These are phyloP conservation scores for Colletotrichum orchidophilum DNA, from an alignment of 2,329 filamentous ascomycete genomes.

Conservation along the genomic window DNA sequence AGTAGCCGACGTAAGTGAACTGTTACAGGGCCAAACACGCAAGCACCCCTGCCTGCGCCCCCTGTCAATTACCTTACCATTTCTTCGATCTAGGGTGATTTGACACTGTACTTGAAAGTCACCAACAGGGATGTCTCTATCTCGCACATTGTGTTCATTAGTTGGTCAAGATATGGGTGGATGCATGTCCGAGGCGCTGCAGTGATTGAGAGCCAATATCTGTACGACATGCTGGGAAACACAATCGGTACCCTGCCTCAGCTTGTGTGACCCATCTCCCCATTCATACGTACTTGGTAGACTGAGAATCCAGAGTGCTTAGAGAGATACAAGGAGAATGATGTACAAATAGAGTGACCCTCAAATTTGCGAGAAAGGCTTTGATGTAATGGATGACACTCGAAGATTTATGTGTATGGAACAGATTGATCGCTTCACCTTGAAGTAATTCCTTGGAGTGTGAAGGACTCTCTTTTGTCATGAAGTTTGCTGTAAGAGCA, in stretches of 20 bases:
- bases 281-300: not conserved
- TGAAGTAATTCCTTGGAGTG: not conserved
- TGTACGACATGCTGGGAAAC: not conserved
- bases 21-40: not conserved
- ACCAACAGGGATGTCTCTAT: not conserved
- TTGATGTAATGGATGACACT: not conserved
- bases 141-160: not conserved
- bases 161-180: not conserved
- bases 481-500: not conserved
- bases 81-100: not conserved
- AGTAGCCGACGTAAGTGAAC: not conserved
- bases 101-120: not conserved
- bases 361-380: not conserved
- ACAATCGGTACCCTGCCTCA: constrained; percentile 5
- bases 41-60: not conserved
- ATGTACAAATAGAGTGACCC: not conserved
- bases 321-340: not conserved
- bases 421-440: not conserved
- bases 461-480: not conserved
- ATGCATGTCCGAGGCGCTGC: not conserved
- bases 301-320: not conserved
- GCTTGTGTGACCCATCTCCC: not conserved
- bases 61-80: not conserved
- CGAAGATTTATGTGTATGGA: not conserved
- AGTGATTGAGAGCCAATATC: not conserved